Evolutionary conservation across 1,284 basidiomycete genomes (phyloP), one percentile per base, ranked within the genome.

Genomic region (Malassezia equina): DNA sequence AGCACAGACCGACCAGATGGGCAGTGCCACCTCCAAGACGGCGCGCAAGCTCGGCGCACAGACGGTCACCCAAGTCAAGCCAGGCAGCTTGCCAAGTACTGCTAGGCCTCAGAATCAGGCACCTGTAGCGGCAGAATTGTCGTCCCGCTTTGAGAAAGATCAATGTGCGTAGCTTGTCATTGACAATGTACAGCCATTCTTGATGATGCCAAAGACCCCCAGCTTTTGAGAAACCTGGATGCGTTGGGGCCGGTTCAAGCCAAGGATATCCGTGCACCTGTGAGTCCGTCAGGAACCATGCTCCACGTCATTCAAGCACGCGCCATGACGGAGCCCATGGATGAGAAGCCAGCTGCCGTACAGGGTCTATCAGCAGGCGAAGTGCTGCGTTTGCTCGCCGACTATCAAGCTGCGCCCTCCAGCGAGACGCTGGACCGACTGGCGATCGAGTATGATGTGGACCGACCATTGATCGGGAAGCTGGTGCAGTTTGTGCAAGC

Each of bases 11-110:
- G 28, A 27, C 41, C 36, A 46, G 32, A 57, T 57, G 55, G 55
- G 55, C 49, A 36, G 41, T 24, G 28, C 33, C 19, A 47, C 43
- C n/a, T 57, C 55, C 17, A 57, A 57, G 45, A 43, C 55, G 17
- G 45, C 50, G 19, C 49, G 44, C n/a, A 24, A 24, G 19, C 29
- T 47, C 13, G 44, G 54, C 13, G 21, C 42, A 27, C 21, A 29
- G 13, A 32, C 17, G 19, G 13, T 6, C 19, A 15, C 43, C 9
- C n/a, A n/a, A 27, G 39, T 31, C 42, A 24, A 23, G 41, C 8
- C 17, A 31, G 28, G 29, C 36, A 24, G 1, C n/a, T 12, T 12
- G 13, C 33, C 47, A 19, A 19, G 36, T 24, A 17, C 33, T 46
- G 29, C 44, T 9, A 19, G 31, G 23, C 33, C 46, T 23, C 32